Evolutionary conservation across 1,139 yeast species (phyloP).

Genomic region (Kazachstania sp.): DNA sequence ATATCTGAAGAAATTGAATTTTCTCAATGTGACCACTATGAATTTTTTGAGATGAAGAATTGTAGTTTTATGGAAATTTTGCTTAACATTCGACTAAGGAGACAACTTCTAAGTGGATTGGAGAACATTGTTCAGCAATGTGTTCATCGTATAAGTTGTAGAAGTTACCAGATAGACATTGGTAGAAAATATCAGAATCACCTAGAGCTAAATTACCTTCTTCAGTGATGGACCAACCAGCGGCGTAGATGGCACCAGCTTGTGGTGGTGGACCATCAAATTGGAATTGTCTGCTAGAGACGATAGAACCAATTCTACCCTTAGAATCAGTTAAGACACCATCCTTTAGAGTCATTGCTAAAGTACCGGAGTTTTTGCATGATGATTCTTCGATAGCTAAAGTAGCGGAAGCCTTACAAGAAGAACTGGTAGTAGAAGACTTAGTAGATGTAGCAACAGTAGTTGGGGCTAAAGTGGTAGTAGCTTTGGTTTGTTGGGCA

Average conservation of each 20-base stretch:
- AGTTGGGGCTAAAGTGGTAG: constrained; percentile 62
- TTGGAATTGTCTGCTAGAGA: constrained; percentile 83
- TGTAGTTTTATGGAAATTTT: background rate
- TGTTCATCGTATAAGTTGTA: constrained; percentile 69
- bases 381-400: constrained; percentile 16
- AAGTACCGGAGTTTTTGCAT: constrained; percentile 45
- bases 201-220: constrained; percentile 70
- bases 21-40: no score
- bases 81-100: constrained; percentile 56
- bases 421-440: constrained; percentile 31
- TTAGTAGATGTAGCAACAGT: constrained; percentile 34
- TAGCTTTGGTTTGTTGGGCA: constrained; percentile 31
- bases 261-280: constrained; percentile 90
- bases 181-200: constrained; percentile 57
- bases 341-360: constrained; percentile 46
- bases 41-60: background rate
- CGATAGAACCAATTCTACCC: constrained; percentile 77
- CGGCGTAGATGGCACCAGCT: constrained; percentile 82
- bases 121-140: constrained; percentile 58
- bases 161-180: constrained; percentile 73
- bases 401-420: constrained; percentile 21
- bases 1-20: background rate
- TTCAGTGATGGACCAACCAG: constrained; percentile 65
- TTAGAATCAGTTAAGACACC: constrained; percentile 52
- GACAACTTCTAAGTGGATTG: constrained; percentile 57